Percentiles rank a stretch among this genome's conserved stretches.
These are phyloP conservation scores for Backusella australiensis DNA, from an alignment of 192 early-diverging fungal species.

Conservation along the genomic window DNA sequence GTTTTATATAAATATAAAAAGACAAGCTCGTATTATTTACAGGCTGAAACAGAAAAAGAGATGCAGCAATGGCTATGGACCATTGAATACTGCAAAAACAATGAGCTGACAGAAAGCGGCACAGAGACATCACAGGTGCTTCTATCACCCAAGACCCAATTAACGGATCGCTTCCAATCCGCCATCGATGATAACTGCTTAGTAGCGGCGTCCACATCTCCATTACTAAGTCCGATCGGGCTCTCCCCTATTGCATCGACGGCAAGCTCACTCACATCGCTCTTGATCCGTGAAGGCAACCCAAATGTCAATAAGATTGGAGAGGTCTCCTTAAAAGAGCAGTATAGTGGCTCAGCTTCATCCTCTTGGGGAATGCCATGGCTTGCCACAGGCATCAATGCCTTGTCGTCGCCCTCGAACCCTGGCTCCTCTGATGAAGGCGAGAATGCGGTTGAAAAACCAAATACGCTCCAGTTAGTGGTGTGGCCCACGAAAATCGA, in stretches of 20 bases:
- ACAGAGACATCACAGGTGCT: not conserved
- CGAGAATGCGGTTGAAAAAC: not conserved
- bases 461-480: not conserved
- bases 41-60: conserved; percentile 72
- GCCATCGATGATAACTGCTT: not conserved
- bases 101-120: not conserved
- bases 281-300: conserved; percentile 15
- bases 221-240: not conserved
- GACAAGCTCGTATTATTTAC: conserved; percentile 45
- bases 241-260: conserved; percentile 1
- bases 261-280: conserved; percentile 16
- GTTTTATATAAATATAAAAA: not conserved
- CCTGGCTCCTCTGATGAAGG: not conserved
- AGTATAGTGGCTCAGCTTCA: not conserved
- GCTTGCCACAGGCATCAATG: conserved; percentile 26
- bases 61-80: conserved; percentile 59
- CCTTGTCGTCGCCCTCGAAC: conserved; percentile 12
- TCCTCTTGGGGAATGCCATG: conserved; percentile 37
- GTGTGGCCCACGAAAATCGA: conserved; percentile 35
- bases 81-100: conserved; percentile 11
- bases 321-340: not conserved
- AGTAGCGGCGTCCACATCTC: not conserved
- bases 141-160: not conserved
- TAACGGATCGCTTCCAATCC: not conserved
- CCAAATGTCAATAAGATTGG: not conserved